Base-by-base conservation (phyloP, 177 flowering plant species). In the Vitis hybrid region DNA sequence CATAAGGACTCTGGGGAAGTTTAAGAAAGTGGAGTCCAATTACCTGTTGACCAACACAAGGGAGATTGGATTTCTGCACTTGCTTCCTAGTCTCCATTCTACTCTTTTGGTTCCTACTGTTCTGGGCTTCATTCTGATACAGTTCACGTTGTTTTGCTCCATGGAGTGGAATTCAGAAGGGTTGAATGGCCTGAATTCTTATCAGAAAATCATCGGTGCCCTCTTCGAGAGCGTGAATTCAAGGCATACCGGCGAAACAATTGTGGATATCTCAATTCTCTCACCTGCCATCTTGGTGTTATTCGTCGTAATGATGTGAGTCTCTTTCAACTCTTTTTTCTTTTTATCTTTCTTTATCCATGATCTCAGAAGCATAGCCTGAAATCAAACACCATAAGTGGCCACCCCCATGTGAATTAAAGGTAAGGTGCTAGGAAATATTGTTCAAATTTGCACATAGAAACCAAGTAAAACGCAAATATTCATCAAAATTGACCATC, bases 231-330 rank as follows among this genome's bases (percentile, higher is more conserved):
- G 69, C 3, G 83, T 76, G 12, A 93, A 88, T 68, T 41, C 92
- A 0, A 81, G 98, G 69, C 93, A 93, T 63, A 20, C 88, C 0
- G 97, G 97, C 0, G 92, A 90, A 73, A 59, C 84, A 9, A 64
- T 85, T 3, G 77, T 91, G 7, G 88, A 93, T 71, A 65, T 93
- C 50, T 84, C 91, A 0, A 56, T 21, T 10, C 18, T 93, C 41
- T 67, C 91, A 1, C 74, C 90, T 0, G 92, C 93, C 11, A 69
- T 88, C 53, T 62, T 87, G 76, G 91, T 90, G 59, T 32, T 91
- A 1, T 84, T 84, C 71, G 77, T 83, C 57, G 68, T 90, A 5
- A 87, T 91, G 90, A 88, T 93, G 95, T 93, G 12, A 84, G 90
- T 79, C 46, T 27, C 30, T 27, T 27, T 27, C 30, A 27, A 27